These are phyloP conservation scores for Dactylellina parvicollis DNA, from an alignment of 2,329 filamentous ascomycete species.

Conservation along the genomic window DNA sequence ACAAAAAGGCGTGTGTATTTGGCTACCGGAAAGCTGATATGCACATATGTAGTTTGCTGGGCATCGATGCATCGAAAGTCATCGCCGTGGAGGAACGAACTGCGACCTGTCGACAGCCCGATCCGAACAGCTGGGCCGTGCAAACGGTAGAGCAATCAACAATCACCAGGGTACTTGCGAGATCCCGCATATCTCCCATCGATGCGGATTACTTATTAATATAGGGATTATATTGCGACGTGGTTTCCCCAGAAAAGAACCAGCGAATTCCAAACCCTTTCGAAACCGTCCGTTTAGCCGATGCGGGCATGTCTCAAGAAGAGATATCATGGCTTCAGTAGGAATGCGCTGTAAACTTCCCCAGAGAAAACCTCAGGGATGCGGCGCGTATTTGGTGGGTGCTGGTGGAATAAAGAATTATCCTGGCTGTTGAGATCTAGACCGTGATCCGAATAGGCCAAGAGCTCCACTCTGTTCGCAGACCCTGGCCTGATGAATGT, in stretches of 20 bases:
- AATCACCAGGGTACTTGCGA: not conserved
- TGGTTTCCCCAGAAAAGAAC: slow-evolving; percentile 27
- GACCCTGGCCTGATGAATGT: slow-evolving; percentile 44
- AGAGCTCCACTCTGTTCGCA: slow-evolving; percentile 38
- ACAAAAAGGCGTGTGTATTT: slow-evolving; percentile 36
- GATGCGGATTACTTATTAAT: slow-evolving; percentile 52
- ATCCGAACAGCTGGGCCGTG: slow-evolving; percentile 17
- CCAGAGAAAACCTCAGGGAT: slow-evolving; percentile 37
- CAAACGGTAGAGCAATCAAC: slow-evolving; percentile 19
- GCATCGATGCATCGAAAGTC: too few relatives aligned
- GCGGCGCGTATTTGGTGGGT: slow-evolving; percentile 10
- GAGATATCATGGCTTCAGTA: slow-evolving; percentile 28
- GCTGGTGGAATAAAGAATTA: slow-evolving; percentile 17
- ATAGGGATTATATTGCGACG: slow-evolving; percentile 31
- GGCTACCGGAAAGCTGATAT: slow-evolving; percentile 5
- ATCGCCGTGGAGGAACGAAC: too few relatives aligned
- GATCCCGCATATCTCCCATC: slow-evolving; percentile 20
- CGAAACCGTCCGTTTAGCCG: slow-evolving; percentile 52
- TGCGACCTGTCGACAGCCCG: slow-evolving; percentile 3
- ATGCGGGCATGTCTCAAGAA: slow-evolving; percentile 50
- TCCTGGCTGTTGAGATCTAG: slow-evolving; percentile 54
- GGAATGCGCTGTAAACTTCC: slow-evolving; percentile 10
- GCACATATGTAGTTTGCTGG: too few relatives aligned
- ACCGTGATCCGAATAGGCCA: slow-evolving; percentile 39
- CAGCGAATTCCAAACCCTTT: slow-evolving; percentile 38